Percentiles rank a stretch among this genome's conserved stretches.
These are phyloP conservation scores for Sisymbrium altissimum DNA, from an alignment of 345 rosid species.

Conservation along the genomic window DNA sequence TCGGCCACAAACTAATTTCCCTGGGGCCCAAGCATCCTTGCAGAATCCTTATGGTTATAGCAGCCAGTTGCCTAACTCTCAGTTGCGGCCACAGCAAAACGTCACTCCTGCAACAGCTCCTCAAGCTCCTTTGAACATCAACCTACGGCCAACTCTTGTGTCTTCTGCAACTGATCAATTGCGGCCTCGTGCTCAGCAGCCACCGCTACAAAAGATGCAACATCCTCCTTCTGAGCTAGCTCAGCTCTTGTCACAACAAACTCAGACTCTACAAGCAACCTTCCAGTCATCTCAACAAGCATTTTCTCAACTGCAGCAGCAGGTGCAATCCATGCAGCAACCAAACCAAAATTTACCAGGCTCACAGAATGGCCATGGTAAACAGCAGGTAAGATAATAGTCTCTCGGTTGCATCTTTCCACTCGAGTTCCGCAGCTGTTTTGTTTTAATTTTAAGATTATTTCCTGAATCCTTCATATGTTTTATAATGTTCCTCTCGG, in stretches of 20 bases:
- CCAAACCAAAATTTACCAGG: constrained; percentile 48
- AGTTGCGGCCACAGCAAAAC: constrained; percentile 50
- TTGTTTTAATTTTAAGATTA: background rate
- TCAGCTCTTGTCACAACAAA: constrained; percentile 88
- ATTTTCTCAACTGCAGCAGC: constrained; percentile 92
- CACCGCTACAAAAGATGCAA: constrained; percentile 56
- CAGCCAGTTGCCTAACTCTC: constrained; percentile 54
- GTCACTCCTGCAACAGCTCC: constrained; percentile 39
- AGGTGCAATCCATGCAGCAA: constrained; percentile 87
- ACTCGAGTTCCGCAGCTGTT: background rate
- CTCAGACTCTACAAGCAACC: constrained; percentile 83
- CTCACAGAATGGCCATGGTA: constrained; percentile 56
- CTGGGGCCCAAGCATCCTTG: constrained; percentile 41
- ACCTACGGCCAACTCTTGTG: constrained; percentile 39
- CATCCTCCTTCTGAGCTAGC: constrained; percentile 94
- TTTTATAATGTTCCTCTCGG: constrained; percentile 20
- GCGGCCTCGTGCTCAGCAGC: constrained; percentile 56
- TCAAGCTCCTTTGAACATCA: constrained; percentile 53
- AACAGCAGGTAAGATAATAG: constrained; percentile 62
- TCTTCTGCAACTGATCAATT: constrained; percentile 53
- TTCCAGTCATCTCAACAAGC: constrained; percentile 93
- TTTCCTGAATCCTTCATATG: background rate
- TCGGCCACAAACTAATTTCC: constrained; percentile 43
- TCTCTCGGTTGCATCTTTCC: background rate
- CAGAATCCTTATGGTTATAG: constrained; percentile 50